Percentiles rank a stretch among this genome's conserved stretches.
Conservation (phyloP, 2,329 filamentous ascomycete species). For the Colletotrichum aenigma region DNA sequence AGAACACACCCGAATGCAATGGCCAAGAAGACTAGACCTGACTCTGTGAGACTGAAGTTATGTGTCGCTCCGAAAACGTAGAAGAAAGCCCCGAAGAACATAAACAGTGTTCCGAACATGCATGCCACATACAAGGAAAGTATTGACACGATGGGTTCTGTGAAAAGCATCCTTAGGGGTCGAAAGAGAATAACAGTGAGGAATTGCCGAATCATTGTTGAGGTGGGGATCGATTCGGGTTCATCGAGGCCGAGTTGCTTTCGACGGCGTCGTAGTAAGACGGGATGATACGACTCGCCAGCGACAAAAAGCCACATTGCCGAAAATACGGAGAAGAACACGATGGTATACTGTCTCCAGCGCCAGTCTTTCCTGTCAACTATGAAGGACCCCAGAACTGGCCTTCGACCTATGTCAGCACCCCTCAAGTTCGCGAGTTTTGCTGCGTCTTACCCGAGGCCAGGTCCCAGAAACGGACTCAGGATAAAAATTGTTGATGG, state of each 20-base stretch:
- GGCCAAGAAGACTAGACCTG: neutral
- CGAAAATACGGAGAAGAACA: conserved; percentile 47
- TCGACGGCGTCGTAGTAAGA: conserved; percentile 32
- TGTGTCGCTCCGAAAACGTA: neutral
- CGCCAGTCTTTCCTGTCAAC: conserved; percentile 50
- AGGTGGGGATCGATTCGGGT: conserved; percentile 24
- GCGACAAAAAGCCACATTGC: conserved; percentile 41
- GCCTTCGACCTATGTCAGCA: conserved; percentile 29
- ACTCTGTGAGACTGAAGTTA: neutral
- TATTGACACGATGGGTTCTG: conserved; percentile 67
- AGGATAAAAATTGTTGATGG: conserved; percentile 51
- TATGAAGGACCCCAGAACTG: conserved; percentile 53
- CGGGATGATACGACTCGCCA: conserved; percentile 61
- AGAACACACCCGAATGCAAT: neutral
- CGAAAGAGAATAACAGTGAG: conserved; percentile 53
- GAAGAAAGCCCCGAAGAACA: conserved; percentile 45
- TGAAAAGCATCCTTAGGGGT: conserved; percentile 54
- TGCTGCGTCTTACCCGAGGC: conserved; percentile 45
- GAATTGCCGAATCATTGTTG: conserved; percentile 40
- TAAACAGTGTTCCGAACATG: conserved; percentile 56
- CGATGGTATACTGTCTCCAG: conserved; percentile 56
- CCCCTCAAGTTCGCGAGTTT: conserved; percentile 11
- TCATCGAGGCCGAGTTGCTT: neutral
- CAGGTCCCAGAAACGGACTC: conserved; percentile 57
- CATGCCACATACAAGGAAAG: conserved; percentile 53